A percentile compares a stretch with the other conserved stretches of the same genome.
Evolutionary conservation across 768 basidiomycete genomes (phyloP).

Genomic region (Austroboletus eburneus): DNA sequence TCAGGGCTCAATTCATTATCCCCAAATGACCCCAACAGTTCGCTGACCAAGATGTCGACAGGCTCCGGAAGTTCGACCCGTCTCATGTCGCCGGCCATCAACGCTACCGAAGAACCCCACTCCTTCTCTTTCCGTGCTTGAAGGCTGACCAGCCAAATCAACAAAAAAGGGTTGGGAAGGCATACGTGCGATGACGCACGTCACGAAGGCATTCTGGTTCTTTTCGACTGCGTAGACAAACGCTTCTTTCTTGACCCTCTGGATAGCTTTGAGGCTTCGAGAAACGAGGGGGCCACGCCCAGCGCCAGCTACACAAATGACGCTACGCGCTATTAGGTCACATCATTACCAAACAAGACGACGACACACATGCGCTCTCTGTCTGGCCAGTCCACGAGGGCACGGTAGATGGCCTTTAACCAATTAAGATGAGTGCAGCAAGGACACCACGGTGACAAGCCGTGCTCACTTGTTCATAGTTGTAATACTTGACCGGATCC

Average conservation of each 20-base stretch:
- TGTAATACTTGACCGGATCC: constrained; percentile 93
- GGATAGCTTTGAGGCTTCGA: constrained; percentile 73
- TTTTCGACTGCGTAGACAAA: constrained; percentile 90
- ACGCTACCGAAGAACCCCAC: constrained; percentile 76
- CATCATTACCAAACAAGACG: constrained; percentile 8
- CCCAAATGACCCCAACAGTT: constrained; percentile 94
- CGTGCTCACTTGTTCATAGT: constrained; percentile 81
- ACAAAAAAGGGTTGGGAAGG: constrained; percentile 9
- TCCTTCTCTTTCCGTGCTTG: constrained; percentile 78
- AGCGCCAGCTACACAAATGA: constrained; percentile 90
- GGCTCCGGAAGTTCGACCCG: constrained; percentile 74
- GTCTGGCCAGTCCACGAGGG: constrained; percentile 67
- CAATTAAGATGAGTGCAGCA: constrained; percentile 8
- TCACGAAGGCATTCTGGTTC: constrained; percentile 93
- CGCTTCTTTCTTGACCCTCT: constrained; percentile 58
- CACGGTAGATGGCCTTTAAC: constrained; percentile 70
- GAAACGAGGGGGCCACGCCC: constrained; percentile 92
- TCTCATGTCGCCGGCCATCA: constrained; percentile 96
- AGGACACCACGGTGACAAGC: constrained; percentile 6
- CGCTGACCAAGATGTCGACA: constrained; percentile 92
- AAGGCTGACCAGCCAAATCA: constrained; percentile 46
- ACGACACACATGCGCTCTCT: constrained; percentile 53
- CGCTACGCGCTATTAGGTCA: constrained; percentile 40
- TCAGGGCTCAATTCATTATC: constrained; percentile 99
- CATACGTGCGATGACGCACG: constrained; percentile 52